These are phyloP conservation scores for Aureobasidium zeae DNA, from an alignment of 2,329 filamentous ascomycete species.

Conservation along the genomic window DNA sequence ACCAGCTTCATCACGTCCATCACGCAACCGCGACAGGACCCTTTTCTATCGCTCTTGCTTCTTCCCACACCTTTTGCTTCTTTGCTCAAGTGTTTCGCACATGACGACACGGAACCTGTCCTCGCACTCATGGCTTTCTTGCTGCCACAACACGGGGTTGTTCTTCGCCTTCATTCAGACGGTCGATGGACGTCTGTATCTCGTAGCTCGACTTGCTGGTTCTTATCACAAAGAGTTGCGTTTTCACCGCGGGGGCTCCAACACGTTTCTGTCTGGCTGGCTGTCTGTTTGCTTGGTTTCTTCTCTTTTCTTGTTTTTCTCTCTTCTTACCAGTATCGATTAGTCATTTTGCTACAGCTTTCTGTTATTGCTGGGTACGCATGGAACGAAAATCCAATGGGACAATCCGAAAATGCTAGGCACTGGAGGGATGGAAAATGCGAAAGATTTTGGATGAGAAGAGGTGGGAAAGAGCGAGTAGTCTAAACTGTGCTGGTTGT, in stretches of 20 bases:
- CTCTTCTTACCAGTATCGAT: constrained; percentile 13
- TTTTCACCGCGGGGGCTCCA: too few relatives aligned
- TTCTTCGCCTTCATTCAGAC: constrained; percentile 3
- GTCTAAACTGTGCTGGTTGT: constrained; percentile 11
- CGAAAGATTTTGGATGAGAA: constrained; percentile 7
- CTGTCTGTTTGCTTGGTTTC: neutral
- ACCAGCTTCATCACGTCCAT: constrained; percentile 11
- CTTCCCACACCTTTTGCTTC: constrained; percentile 1
- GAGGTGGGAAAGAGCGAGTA: neutral
- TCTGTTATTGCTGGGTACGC: neutral
- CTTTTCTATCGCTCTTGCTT: constrained; percentile 5
- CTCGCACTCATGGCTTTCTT: constrained; percentile 8
- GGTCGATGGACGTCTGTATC: neutral
- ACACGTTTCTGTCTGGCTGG: too few relatives aligned
- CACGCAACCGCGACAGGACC: constrained; percentile 8
- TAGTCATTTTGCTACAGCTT: constrained; percentile 12
- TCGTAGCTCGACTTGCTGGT: neutral
- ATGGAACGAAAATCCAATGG: constrained; percentile 10
- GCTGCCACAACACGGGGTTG: neutral
- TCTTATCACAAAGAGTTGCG: neutral
- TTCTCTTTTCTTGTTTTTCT: constrained; percentile 12
- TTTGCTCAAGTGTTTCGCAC: neutral
- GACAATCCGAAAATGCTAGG: neutral
- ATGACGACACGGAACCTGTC: neutral
- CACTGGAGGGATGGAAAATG: neutral